Conservation (phyloP, 768 basidiomycete species). For the Tephrocybe rancida region DNA sequence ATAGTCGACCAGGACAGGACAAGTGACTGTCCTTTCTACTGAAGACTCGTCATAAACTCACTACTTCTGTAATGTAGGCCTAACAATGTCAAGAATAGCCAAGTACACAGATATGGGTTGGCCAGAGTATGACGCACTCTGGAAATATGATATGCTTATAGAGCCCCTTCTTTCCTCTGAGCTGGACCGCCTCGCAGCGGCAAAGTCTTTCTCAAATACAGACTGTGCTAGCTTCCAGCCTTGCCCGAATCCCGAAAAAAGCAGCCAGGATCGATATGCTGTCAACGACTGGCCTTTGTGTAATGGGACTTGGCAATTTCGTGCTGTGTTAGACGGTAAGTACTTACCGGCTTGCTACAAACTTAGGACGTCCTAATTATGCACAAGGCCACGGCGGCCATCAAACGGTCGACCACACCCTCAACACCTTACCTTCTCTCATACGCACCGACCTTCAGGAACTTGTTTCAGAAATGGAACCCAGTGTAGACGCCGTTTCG, state of each 20-base stretch:
- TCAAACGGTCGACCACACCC: slow-evolving; percentile 45
- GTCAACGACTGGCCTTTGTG: slow-evolving; percentile 40
- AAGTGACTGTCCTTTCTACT: too few relatives aligned
- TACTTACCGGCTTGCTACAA: neutral
- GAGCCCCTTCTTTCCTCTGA: slow-evolving; percentile 43
- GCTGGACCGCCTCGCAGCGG: slow-evolving; percentile 38
- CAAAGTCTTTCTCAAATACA: slow-evolving; percentile 33
- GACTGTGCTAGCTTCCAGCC: slow-evolving; percentile 50
- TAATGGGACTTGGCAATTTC: slow-evolving; percentile 44
- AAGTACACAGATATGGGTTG: slow-evolving; percentile 41
- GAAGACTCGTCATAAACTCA: too few relatives aligned
- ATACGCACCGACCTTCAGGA: slow-evolving; percentile 28
- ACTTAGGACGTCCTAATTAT: neutral
- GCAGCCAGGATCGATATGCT: slow-evolving; percentile 49
- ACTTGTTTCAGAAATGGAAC: slow-evolving; percentile 9
- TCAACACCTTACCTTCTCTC: slow-evolving; percentile 31
- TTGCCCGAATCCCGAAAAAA: slow-evolving; percentile 37
- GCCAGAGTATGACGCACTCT: slow-evolving; percentile 30
- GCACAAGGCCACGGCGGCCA: slow-evolving; percentile 46
- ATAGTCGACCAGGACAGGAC: too few relatives aligned
- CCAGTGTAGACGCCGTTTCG: slow-evolving; percentile 24
- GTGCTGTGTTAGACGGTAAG: slow-evolving; percentile 51
- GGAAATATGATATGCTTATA: slow-evolving; percentile 39
- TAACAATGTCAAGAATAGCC: slow-evolving; percentile 17
- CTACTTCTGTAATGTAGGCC: neutral